phyloP scores from a whole-genome alignment of 31 red algal genomes.

The Porphyra umbilicalis region DNA sequence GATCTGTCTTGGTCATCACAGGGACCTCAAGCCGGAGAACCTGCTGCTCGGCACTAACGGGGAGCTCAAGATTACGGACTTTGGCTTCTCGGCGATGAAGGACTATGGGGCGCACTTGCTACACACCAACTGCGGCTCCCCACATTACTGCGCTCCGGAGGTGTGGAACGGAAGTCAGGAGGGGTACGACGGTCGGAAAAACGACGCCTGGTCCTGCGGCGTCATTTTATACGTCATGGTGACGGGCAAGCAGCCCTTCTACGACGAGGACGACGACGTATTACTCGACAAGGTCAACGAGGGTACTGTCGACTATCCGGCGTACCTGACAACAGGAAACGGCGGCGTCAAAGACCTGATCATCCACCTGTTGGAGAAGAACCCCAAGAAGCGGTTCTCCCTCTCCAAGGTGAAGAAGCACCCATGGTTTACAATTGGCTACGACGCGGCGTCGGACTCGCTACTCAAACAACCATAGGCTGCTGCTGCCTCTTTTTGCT shows the following conservation, averaged over 20 bases:
- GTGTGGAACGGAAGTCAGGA: conserved; percentile 70
- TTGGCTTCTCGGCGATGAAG: conserved; percentile 92
- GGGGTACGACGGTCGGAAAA: conserved; percentile 78
- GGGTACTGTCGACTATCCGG: conserved; percentile 68
- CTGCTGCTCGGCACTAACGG: conserved; percentile 68
- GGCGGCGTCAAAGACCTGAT: conserved; percentile 60
- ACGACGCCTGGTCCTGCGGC: conserved; percentile 92
- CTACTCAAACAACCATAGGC: conserved; percentile 43
- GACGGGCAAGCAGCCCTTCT: conserved; percentile 84
- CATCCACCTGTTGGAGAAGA: conserved; percentile 57
- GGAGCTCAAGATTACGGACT: conserved; percentile 94
- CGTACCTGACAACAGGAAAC: conserved; percentile 32
- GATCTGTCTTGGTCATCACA: conserved; percentile 4
- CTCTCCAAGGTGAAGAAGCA: conserved; percentile 84
- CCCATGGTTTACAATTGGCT: conserved; percentile 78
- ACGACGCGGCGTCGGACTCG: conserved; percentile 66
- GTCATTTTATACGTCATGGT: conserved; percentile 91
- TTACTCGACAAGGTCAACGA: conserved; percentile 85
- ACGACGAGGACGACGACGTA: conserved; percentile 76
- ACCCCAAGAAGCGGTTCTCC: conserved; percentile 89
- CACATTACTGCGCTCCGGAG: conserved; percentile 94
- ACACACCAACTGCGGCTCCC: conserved; percentile 94
- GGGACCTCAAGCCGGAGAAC: conserved; percentile 94
- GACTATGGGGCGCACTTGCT: conserved; percentile 71
- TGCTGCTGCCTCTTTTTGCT: background rate